A percentile compares a stretch with the other conserved stretches of the same genome.
These are phyloP conservation scores for Diutina scorzettiae DNA, from an alignment of 1,139 yeast genomes.

Conservation along the genomic window DNA sequence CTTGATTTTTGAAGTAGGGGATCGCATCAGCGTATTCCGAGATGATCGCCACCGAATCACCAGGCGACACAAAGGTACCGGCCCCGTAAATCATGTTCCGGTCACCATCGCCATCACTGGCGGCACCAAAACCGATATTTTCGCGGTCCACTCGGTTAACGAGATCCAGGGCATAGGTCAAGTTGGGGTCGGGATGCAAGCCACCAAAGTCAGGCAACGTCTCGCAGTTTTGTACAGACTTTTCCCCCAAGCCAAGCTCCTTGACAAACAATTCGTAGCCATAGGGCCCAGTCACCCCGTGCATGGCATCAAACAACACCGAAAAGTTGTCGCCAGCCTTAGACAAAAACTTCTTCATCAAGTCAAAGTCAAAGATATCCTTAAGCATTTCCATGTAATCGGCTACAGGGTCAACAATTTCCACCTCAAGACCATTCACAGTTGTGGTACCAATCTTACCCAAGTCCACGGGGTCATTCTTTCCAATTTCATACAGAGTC, in stretches of 20 bases:
- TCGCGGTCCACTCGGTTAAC: slow-evolving; percentile 76
- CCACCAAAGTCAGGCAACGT: slow-evolving; percentile 95
- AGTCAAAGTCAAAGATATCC: slow-evolving; percentile 76
- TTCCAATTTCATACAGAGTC: slow-evolving; percentile 43
- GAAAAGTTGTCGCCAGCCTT: slow-evolving; percentile 43
- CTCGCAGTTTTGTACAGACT: slow-evolving; percentile 61
- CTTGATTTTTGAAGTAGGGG: slow-evolving; percentile 81
- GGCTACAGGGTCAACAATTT: slow-evolving; percentile 69
- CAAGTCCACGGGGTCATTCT: slow-evolving; percentile 53
- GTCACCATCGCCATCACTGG: slow-evolving; percentile 98
- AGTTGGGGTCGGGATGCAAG: slow-evolving; percentile 93
- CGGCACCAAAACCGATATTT: slow-evolving; percentile 89
- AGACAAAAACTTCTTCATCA: slow-evolving; percentile 60
- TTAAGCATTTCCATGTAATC: slow-evolving; percentile 74
- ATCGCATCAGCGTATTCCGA: slow-evolving; percentile 84
- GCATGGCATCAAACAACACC: slow-evolving; percentile 78
- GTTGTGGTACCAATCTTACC: slow-evolving; percentile 40
- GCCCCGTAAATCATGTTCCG: slow-evolving; percentile 98
- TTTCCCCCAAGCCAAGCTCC: slow-evolving; percentile 65
- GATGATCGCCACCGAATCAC: slow-evolving; percentile 95
- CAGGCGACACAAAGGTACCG: slow-evolving; percentile 92
- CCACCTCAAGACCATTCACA: slow-evolving; percentile 47
- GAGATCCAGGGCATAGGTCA: slow-evolving; percentile 83
- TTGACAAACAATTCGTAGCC: slow-evolving; percentile 76
- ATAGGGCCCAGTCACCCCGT: slow-evolving; percentile 97